Base-by-base conservation (phyloP, 1,284 basidiomycete genomes). In the Heterobasidion occidentale region DNA sequence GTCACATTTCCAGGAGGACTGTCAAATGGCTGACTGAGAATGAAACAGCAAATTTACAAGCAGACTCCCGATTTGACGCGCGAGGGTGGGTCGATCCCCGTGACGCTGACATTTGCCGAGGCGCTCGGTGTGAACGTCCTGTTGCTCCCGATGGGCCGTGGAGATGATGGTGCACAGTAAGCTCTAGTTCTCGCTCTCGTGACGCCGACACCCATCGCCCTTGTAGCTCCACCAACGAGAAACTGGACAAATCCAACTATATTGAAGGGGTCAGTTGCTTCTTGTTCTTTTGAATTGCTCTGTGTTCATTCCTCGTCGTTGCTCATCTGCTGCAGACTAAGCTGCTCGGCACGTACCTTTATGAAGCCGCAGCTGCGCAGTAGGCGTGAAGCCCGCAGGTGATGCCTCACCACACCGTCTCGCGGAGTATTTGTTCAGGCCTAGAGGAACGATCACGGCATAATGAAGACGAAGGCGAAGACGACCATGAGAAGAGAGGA, bases 71-170 rank as follows among this genome's bases (percentile, higher is more conserved):
- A 97, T 69, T 79, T 93, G 65, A 96, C 91, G 1, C 83, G 94
- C 52, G 96, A 99, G 73, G 96, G 97, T 57, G 94, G 96, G 2
- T 96, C 92, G 1, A 98, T 98, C 63, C 95, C 95, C 0, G 93
- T 98, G 51, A 97, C 95, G 7, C 80, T 99, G 58, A 97, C 94
- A 4, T 98, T 99, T 71, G 92, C 94, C 17, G 93, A 98, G 68
- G 82, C 84, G 51, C 75, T 98, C 52, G 82, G 83, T 33, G 85
- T 88, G 44, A 91, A 91, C 62, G 89, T 97, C 9, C 71, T 95
- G 46, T 74, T 98, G 27, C 76, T 98, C 53, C 95, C 95, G 3
- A 95, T 98, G 86, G 94, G 94, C 8, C 77, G 94, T 56, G 90
- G 92, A 5, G 92, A 96, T 66, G 95, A 99, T 65, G 95, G 94